These are phyloP conservation scores for Naganishia vaughanmartiniae DNA, from an alignment of 768 basidiomycete species.

Conservation along the genomic window DNA sequence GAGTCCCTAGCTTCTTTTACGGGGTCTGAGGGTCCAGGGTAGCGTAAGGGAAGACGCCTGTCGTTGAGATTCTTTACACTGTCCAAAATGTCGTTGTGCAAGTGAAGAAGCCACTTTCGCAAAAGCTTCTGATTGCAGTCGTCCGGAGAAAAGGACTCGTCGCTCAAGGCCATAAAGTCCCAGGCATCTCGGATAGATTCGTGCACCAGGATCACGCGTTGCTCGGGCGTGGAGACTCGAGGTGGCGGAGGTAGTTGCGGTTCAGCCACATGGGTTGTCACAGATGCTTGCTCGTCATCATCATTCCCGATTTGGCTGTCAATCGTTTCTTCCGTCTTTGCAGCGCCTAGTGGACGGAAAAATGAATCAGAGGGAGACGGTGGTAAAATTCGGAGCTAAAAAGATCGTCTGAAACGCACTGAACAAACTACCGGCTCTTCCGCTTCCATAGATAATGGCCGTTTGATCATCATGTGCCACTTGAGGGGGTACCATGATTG, in stretches of 20 bases:
- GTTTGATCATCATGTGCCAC: slow-evolving; percentile 9
- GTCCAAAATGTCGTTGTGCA: slow-evolving; percentile 13
- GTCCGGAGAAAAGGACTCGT: slow-evolving; percentile 3
- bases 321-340: slow-evolving; percentile 2
- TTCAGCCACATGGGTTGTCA: not conserved
- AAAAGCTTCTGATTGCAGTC: slow-evolving; percentile 9
- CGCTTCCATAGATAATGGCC: slow-evolving; percentile 11
- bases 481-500: slow-evolving; percentile 5
- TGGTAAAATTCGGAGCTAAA: not conserved
- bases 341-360: not conserved
- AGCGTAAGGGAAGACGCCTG: slow-evolving; percentile 10
- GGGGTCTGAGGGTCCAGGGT: slow-evolving; percentile 9
- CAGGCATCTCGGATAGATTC: slow-evolving; percentile 6
- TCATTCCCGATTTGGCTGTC: not conserved
- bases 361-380: not conserved
- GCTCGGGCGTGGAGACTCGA: not conserved
- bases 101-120: slow-evolving; percentile 15
- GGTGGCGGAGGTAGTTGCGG: not conserved
- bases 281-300: not conserved
- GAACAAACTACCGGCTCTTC: slow-evolving; percentile 20
- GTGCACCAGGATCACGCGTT: not conserved
- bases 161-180: slow-evolving; percentile 15
- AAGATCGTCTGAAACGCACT: not conserved
- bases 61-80: slow-evolving; percentile 14
- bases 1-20: slow-evolving; percentile 12